Conservation (phyloP, 306 rosid species). For the Lablab purpureus region DNA sequence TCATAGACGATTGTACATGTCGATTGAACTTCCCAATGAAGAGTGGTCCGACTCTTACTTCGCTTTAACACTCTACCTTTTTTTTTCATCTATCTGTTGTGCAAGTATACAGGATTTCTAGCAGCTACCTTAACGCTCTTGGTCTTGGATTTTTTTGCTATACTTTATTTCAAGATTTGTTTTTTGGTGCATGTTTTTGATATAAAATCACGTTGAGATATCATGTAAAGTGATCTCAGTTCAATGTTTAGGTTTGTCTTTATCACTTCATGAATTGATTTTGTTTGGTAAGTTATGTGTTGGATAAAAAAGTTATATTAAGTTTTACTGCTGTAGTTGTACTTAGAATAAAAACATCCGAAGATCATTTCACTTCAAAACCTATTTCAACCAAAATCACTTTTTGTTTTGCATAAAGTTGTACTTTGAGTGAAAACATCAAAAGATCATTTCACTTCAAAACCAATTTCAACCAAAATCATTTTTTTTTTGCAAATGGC, state of each 20-base stretch:
- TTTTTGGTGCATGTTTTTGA: no score
- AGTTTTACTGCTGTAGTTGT: background rate
- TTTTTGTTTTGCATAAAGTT: no score
- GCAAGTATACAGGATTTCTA: background rate
- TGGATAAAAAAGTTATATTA: background rate
- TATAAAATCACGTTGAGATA: no score
- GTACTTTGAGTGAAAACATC: no score
- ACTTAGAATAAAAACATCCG: no score
- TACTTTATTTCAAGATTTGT: background rate
- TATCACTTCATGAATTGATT: no score
- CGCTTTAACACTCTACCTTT: background rate
- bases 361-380: background rate
- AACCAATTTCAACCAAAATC: no score
- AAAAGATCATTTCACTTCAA: no score
- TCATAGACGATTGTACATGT: background rate
- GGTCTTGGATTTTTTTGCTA: background rate
- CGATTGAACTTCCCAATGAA: background rate
- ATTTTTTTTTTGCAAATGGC: no score
- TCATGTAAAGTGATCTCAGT: no score
- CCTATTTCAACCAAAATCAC: background rate
- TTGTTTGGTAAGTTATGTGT: no score
- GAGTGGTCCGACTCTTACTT: background rate
- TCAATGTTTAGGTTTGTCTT: no score
- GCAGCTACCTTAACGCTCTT: background rate
- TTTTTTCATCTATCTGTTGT: background rate